Percentiles rank a stretch among this genome's conserved stretches.
phyloP scores from a whole-genome alignment of 1,139 yeast species.

The Hanseniaspora uvarum region DNA sequence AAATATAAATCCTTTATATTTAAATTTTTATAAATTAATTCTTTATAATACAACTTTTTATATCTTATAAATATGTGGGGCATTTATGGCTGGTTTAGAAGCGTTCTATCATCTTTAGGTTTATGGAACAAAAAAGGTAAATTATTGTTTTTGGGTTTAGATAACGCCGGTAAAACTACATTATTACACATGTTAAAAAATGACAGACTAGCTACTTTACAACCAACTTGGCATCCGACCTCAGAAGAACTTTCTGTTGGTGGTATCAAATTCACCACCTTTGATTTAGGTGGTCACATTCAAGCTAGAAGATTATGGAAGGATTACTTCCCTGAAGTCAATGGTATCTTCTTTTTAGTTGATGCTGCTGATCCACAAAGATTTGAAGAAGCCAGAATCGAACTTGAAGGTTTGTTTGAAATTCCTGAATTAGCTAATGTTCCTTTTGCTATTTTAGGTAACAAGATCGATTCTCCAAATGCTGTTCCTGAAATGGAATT shows the following conservation, averaged over 20 bases:
- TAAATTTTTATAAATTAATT: background rate
- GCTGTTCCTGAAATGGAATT: conserved; percentile 95
- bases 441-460: conserved; percentile 89
- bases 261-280: conserved; percentile 90
- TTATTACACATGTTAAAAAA: conserved; percentile 91
- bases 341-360: conserved; percentile 90
- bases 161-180: conserved; percentile 97
- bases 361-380: conserved; percentile 97
- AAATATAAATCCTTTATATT: background rate
- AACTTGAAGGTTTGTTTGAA: conserved; percentile 80
- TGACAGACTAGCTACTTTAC: conserved; percentile 93
- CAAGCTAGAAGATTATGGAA: conserved; percentile 99
- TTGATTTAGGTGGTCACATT: conserved; percentile 95
- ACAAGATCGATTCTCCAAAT: conserved; percentile 86
- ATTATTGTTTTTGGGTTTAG: conserved; percentile 86
- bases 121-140: conserved; percentile 97
- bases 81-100: conserved; percentile 44
- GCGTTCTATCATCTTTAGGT: conserved; percentile 84
- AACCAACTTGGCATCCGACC: conserved; percentile 97
- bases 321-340: conserved; percentile 97
- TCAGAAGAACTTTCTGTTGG: conserved; percentile 97
- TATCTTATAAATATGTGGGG: conserved; percentile 16
- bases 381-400: conserved; percentile 88
- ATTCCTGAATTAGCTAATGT: conserved; percentile 83
- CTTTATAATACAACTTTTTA: background rate